Evolutionary conservation across 306 rosid genomes (phyloP).

Genomic region (Trifolium dubium): DNA sequence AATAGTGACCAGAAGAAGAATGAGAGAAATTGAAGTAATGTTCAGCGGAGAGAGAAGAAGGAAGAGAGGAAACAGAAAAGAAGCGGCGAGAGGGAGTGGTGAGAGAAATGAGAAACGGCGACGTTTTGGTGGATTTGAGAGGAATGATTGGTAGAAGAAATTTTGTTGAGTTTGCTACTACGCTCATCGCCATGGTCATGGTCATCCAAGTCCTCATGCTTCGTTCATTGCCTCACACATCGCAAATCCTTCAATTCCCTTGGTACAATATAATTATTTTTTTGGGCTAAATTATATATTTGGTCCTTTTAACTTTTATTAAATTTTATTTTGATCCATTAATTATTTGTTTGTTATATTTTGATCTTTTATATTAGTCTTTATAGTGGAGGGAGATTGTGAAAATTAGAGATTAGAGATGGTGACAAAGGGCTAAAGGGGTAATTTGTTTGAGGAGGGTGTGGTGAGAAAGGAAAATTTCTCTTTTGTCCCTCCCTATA

Average conservation of each 20-base stretch:
- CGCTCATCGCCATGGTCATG: constrained; percentile 48
- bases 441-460: no score
- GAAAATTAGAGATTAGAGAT: no score
- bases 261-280: not conserved
- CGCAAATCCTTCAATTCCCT: not conserved
- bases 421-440: no score
- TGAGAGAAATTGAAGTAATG: constrained; percentile 22
- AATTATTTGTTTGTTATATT: no score
- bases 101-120: constrained; percentile 38
- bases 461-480: no score
- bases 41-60: constrained; percentile 3
- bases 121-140: constrained; percentile 32
- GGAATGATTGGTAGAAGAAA: constrained; percentile 17
- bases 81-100: constrained; percentile 46
- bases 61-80: constrained; percentile 43
- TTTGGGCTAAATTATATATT: no score
- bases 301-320: no score
- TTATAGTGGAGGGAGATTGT: no score
- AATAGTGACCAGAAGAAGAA: constrained; percentile 54
- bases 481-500: no score
- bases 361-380: no score
- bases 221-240: not conserved
- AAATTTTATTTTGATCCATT: no score
- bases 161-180: constrained; percentile 37
- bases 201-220: constrained; percentile 55